phyloP scores from a whole-genome alignment of 495 filamentous ascomycete species.

The Penicillium salamii region DNA sequence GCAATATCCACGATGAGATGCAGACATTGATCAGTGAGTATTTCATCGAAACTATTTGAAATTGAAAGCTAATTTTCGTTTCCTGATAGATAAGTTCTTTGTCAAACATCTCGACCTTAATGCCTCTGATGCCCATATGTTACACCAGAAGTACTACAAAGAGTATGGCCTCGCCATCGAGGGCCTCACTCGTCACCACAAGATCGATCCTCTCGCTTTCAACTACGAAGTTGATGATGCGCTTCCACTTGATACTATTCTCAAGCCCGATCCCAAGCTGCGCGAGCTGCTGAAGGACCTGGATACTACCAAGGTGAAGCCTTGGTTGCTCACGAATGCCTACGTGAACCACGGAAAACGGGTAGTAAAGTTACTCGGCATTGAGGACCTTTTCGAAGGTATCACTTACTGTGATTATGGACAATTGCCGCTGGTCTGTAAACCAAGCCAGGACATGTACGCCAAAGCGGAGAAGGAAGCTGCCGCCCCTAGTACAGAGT shows the following conservation, averaged over 20 bases:
- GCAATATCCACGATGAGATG: slow-evolving; percentile 73
- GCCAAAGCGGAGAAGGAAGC: slow-evolving; percentile 71
- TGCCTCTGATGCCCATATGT: slow-evolving; percentile 68
- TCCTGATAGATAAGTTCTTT: slow-evolving; percentile 68
- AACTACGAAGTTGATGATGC: slow-evolving; percentile 95
- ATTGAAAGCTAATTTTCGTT: neutral
- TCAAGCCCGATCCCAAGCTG: slow-evolving; percentile 72
- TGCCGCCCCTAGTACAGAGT: slow-evolving; percentile 49
- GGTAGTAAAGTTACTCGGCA: slow-evolving; percentile 73
- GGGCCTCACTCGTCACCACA: slow-evolving; percentile 88
- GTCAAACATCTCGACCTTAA: slow-evolving; percentile 70
- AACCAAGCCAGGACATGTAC: slow-evolving; percentile 82
- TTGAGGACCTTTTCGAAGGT: slow-evolving; percentile 90
- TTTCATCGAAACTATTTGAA: neutral
- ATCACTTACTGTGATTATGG: slow-evolving; percentile 90
- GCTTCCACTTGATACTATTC: slow-evolving; percentile 78
- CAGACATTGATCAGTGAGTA: slow-evolving; percentile 58
- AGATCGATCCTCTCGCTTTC: slow-evolving; percentile 93
- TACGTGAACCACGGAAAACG: slow-evolving; percentile 83
- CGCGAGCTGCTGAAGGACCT: slow-evolving; percentile 75
- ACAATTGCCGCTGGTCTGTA: slow-evolving; percentile 67
- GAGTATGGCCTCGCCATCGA: slow-evolving; percentile 97
- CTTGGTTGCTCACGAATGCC: slow-evolving; percentile 96
- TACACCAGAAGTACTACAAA: slow-evolving; percentile 90
- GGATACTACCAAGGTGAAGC: slow-evolving; percentile 72